Evolutionary conservation across 768 basidiomycete species (phyloP), one percentile per base, ranked within the genome.

Genomic region (Macrolepiota fuliginosa): DNA sequence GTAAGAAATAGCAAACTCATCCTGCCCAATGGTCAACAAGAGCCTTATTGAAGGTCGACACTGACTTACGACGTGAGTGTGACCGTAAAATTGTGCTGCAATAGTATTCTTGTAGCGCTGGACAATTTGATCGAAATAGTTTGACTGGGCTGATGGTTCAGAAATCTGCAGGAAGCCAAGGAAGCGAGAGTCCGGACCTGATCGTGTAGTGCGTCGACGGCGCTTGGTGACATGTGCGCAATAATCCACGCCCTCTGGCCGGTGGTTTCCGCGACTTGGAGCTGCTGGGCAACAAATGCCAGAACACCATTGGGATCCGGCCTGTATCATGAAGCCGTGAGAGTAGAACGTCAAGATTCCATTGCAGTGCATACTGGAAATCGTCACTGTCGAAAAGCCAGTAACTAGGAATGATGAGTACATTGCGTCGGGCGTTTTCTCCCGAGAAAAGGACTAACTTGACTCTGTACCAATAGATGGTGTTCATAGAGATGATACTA

Each of bases 161-260:
- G 47, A 49, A 5, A 10, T 32, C 29, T 19, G 19, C 51, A 19
- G 56, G 19, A 5, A 51, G 25, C 40, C 25, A 10, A 45, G 47
- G 19, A 37, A 53, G 39, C 22, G 4, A n/a, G 2, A 17, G 40
- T 1, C 29, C 71, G 3, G 52, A 82, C 84, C 76, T 84, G 84
- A 68, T 86, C 84, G 57, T 76, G 73, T 35, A 83, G 68, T 19
- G 76, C 71, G 66, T 87, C 84, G 22, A 64, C 67, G 15, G 77
- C 73, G 27, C 84, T 82, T 2, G 80, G 79, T 1, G 84, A 79
- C 77, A 86, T 83, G 64, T 87, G 85, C 1, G 77, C 84, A 17
- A 85, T 83, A 65, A 88, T 82, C 84, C 86, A 87, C 0, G 74
- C 86, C 19, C 84, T 78, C 65, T 87, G 78, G 0, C 85, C 85